These are phyloP conservation scores for Aspergillus piperis DNA, from an alignment of 2,329 filamentous ascomycete species.

Conservation along the genomic window DNA sequence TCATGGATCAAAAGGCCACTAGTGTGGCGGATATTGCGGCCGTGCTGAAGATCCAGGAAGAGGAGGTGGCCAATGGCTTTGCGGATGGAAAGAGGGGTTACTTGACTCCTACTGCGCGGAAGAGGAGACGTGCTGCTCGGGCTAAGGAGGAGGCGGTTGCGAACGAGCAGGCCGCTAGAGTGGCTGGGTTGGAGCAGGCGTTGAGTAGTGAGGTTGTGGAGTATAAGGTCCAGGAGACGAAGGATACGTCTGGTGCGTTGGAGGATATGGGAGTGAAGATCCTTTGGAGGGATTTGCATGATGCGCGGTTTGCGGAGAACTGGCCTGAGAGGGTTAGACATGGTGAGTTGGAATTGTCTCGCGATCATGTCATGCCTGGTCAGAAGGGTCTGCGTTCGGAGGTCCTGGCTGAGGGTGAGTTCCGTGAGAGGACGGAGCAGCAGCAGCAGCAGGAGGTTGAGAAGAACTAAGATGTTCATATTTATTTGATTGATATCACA, in stretches of 20 bases:
- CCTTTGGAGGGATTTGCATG: constrained; percentile 49
- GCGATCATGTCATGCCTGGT: constrained; percentile 39
- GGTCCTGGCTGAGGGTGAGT: constrained; percentile 26
- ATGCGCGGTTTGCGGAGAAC: constrained; percentile 43
- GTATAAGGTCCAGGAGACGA: constrained; percentile 32
- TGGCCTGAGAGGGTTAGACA: constrained; percentile 50
- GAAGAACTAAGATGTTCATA: constrained; percentile 7
- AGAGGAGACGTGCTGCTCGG: constrained; percentile 34
- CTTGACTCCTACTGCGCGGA: constrained; percentile 32
- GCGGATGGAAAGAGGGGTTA: constrained; percentile 35
- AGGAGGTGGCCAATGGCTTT: constrained; percentile 34
- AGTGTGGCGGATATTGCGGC: constrained; percentile 62
- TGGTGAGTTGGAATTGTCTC: constrained; percentile 41
- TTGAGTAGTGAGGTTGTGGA: constrained; percentile 22
- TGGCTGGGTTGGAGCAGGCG: constrained; percentile 22
- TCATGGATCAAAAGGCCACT: constrained; percentile 68
- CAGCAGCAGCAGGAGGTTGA: constrained; percentile 9
- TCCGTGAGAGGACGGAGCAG: constrained; percentile 27
- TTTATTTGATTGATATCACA: constrained; percentile 12
- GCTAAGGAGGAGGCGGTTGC: constrained; percentile 27
- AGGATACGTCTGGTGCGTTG: constrained; percentile 29
- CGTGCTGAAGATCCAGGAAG: constrained; percentile 54
- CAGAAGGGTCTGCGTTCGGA: constrained; percentile 28
- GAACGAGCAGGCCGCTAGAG: constrained; percentile 25
- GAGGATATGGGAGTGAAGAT: constrained; percentile 42